phyloP scores from a whole-genome alignment of 495 filamentous ascomycete genomes.

The Aspergillus olivimuriae region DNA sequence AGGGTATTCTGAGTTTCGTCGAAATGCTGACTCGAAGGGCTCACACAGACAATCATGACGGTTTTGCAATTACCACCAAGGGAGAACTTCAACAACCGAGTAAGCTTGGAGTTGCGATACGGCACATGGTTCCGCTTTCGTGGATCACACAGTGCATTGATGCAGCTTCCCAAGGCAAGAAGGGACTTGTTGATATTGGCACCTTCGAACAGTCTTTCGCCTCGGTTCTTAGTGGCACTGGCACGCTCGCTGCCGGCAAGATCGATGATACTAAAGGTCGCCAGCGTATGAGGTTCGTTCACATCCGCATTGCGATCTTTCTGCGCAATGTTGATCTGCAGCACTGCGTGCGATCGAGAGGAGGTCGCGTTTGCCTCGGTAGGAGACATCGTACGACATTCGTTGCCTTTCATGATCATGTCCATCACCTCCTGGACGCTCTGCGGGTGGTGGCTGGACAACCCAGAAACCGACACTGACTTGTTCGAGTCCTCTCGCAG shows the following conservation, averaged over 20 bases:
- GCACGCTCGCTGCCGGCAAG: conserved; percentile 93
- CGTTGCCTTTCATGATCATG: conserved; percentile 95
- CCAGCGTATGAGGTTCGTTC: conserved; percentile 95
- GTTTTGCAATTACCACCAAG: conserved; percentile 97
- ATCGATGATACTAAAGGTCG: conserved; percentile 96
- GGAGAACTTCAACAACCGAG: conserved; percentile 92
- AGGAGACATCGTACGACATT: conserved; percentile 90
- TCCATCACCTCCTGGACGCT: conserved; percentile 96
- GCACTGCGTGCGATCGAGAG: conserved; percentile 94
- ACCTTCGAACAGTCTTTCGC: conserved; percentile 84
- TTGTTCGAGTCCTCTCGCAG: conserved; percentile 93
- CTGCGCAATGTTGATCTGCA: conserved; percentile 93
- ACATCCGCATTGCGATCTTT: conserved; percentile 90
- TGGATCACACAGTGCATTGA: conserved; percentile 96
- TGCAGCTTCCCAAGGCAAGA: conserved; percentile 91
- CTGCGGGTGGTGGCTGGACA: conserved; percentile 86
- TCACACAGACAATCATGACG: conserved; percentile 99
- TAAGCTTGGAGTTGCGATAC: conserved; percentile 97
- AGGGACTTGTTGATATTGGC: conserved; percentile 99
- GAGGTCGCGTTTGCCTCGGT: conserved; percentile 98
- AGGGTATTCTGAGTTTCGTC: conserved; percentile 98
- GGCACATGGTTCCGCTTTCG: conserved; percentile 91
- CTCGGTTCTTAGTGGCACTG: conserved; percentile 94
- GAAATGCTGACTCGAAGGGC: conserved; percentile 92
- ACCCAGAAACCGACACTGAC: conserved; percentile 83